phyloP scores from a whole-genome alignment of 768 basidiomycete genomes.

The Panus rudis region DNA sequence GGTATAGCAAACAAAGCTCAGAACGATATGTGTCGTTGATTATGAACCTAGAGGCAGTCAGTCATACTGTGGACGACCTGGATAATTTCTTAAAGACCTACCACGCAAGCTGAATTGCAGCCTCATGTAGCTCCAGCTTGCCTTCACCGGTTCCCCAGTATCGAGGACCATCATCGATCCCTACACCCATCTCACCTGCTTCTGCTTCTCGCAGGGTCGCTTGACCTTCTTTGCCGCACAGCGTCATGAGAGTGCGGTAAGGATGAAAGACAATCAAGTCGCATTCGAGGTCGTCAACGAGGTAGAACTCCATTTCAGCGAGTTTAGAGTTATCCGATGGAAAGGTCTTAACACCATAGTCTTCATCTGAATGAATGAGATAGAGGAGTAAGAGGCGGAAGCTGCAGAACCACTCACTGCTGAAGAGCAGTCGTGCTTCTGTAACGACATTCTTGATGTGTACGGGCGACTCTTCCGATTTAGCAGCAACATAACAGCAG shows the following conservation, averaged over 20 bases:
- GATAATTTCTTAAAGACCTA: conserved; percentile 31
- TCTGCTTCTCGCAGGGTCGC: conserved; percentile 42
- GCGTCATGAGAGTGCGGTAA: conserved; percentile 77
- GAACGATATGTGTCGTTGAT: conserved; percentile 96
- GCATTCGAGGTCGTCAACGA: conserved; percentile 94
- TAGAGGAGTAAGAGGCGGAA: neutral
- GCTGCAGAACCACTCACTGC: conserved; percentile 39
- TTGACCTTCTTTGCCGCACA: conserved; percentile 58
- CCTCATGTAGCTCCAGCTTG: conserved; percentile 66
- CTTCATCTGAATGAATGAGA: conserved; percentile 36
- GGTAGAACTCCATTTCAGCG: conserved; percentile 99
- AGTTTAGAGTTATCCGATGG: conserved; percentile 84
- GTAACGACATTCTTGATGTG: conserved; percentile 89
- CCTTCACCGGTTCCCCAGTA: conserved; percentile 83
- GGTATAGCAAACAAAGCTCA: conserved; percentile 88
- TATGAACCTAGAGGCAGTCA: conserved; percentile 61
- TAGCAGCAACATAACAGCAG: conserved; percentile 93
- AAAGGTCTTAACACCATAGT: conserved; percentile 73
- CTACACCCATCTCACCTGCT: conserved; percentile 45
- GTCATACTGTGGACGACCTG: neutral
- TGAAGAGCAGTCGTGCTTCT: conserved; percentile 75
- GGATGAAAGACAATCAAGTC: conserved; percentile 92
- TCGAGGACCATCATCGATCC: conserved; percentile 48
- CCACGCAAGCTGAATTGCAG: conserved; percentile 89
- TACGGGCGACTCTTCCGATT: conserved; percentile 92